Conservation (phyloP, 495 filamentous ascomycete species). For the Hypoxylon fragiforme region DNA sequence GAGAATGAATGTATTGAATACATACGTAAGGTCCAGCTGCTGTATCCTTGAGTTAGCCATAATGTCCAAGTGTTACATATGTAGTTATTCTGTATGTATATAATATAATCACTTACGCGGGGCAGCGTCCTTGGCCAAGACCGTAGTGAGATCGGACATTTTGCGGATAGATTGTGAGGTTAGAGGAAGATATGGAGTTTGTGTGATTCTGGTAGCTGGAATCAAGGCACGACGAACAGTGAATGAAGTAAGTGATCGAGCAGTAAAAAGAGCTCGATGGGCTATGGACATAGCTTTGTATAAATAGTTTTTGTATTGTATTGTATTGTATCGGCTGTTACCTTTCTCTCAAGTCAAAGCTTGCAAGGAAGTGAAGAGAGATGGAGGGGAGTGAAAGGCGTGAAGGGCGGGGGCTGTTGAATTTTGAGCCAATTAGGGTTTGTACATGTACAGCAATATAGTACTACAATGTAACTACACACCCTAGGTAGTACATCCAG, state of each 20-base stretch:
- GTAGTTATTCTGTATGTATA: not conserved
- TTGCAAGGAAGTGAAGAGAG: no score
- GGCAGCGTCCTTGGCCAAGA: conserved; percentile 57
- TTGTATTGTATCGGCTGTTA: no score
- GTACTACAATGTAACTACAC: no score
- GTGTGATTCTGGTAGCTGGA: conserved; percentile 17
- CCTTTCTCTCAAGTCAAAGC: no score
- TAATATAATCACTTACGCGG: conserved; percentile 54
- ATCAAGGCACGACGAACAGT: conserved; percentile 21
- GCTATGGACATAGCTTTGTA: conserved; percentile 23
- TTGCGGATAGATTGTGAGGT: conserved; percentile 33
- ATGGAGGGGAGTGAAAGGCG: no score
- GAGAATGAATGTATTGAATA: not conserved
- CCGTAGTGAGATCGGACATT: conserved; percentile 52
- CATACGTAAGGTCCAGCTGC: conserved; percentile 62
- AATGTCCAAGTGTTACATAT: not conserved
- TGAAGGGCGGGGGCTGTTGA: not conserved
- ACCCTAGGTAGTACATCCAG: no score
- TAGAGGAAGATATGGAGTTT: conserved; percentile 14
- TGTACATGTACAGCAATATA: no score
- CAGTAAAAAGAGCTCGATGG: conserved; percentile 21
- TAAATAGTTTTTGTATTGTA: no score
- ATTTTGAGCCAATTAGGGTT: conserved; percentile 26
- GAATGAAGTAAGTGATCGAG: conserved; percentile 21
- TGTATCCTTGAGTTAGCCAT: conserved; percentile 30